Base-by-base conservation (phyloP, 768 basidiomycete genomes). In the Pilatotrama ljubarskyi region DNA sequence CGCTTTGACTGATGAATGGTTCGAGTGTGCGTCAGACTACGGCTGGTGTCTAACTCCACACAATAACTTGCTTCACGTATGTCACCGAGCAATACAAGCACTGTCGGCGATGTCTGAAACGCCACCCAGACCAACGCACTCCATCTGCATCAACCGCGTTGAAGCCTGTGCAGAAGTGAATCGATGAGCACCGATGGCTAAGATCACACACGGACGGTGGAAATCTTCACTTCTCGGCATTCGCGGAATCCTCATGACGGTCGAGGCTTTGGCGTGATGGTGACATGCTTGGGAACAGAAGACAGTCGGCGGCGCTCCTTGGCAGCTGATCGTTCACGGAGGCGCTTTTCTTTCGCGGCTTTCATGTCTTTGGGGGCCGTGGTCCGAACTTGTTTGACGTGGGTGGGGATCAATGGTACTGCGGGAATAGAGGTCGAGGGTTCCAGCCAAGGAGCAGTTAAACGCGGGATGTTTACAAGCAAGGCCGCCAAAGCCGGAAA, bases 301-400 rank as follows among this genome's bases (percentile, higher is more conserved):
- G 24, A 15, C 15, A 40, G 38, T 36, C 17, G 46, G 36, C 62
- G 67, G 24, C 66, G 72, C 59, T 70, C 66, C 65, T 79, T 88
- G 1, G 84, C 82, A 36, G 74, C 77, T 13, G 73, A 72, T 61
- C 78, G 84, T 18, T 79, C 84, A 66, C 76, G 75, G 37, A 72
- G 69, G 57, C 91, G 80, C 51, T 75, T 68, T 56, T 84, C 80
- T 68, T 88, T 92, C 32, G 85, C 84, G 32, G 75, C 79, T 68
- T 82, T 89, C 82, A 92, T 89, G 66, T 94, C 89, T 66, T 83
- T 86, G 1, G 93, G 93, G 3, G 86, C 84, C 26, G 86, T 84
- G 2, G 93, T 95, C 17, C 81, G 80, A 20, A 93, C 70, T 64
- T 93, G 91, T 68, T 94, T 95, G 64, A 93, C 79, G 68, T 92